Evolutionary conservation across 768 basidiomycete species (phyloP).

Genomic region (Kwoniella pini): DNA sequence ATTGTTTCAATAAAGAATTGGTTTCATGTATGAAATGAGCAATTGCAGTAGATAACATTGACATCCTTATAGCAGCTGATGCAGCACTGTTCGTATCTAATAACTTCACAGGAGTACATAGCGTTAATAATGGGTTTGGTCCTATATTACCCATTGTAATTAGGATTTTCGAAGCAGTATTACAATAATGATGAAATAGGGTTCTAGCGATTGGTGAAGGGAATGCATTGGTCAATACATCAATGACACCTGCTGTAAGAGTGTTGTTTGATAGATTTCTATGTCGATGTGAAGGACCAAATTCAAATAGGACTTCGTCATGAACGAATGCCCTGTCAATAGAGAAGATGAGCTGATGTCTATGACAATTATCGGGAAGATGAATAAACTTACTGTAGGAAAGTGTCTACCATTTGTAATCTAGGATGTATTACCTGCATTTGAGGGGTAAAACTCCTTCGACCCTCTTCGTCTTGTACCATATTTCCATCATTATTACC

Average conservation of each 20-base stretch:
- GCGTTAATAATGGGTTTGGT: constrained; percentile 38
- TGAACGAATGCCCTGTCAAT: constrained; percentile 23
- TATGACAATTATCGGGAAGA: background rate
- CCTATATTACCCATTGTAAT: constrained; percentile 46
- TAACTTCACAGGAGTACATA: constrained; percentile 35
- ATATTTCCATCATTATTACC: background rate
- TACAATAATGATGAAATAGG: constrained; percentile 43
- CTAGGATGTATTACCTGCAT: constrained; percentile 14
- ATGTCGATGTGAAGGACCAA: constrained; percentile 32
- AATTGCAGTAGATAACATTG: constrained; percentile 37
- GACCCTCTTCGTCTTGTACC: background rate
- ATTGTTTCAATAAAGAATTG: background rate
- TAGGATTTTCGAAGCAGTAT: constrained; percentile 27
- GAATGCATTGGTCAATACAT: constrained; percentile 39
- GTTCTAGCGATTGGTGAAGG: constrained; percentile 34
- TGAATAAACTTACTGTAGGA: constrained; percentile 21
- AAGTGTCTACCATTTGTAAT: constrained; percentile 20
- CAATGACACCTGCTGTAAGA: constrained; percentile 7
- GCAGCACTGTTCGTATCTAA: constrained; percentile 38
- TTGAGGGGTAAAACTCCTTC: background rate
- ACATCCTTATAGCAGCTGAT: constrained; percentile 43
- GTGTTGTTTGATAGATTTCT: constrained; percentile 5
- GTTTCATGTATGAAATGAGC: constrained; percentile 38
- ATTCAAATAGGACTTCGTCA: constrained; percentile 35
- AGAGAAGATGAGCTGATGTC: too few relatives aligned